These are phyloP conservation scores for Cerioporus squamosus DNA, from an alignment of 1,284 basidiomycete genomes.

Conservation along the genomic window DNA sequence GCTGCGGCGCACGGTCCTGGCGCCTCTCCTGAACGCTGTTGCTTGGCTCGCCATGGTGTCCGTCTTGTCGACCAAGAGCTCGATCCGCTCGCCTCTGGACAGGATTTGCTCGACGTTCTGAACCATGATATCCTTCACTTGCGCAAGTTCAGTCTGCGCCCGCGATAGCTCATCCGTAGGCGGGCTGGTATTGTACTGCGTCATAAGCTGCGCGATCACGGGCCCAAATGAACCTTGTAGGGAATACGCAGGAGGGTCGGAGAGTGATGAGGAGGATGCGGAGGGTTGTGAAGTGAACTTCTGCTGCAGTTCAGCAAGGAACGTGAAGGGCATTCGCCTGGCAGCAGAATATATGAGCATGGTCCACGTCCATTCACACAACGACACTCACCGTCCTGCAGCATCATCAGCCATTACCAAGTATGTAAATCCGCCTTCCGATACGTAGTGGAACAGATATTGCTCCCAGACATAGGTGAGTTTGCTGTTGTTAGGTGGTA, in stretches of 20 bases:
- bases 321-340: conserved; percentile 93
- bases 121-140: conserved; percentile 98
- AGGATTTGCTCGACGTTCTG: conserved; percentile 96
- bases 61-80: conserved; percentile 96
- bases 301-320: conserved; percentile 86
- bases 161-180: conserved; percentile 90
- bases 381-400: conserved; percentile 70
- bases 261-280: conserved; percentile 50
- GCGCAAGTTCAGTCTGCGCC: conserved; percentile 89
- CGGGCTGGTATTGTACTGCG: conserved; percentile 88
- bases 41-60: conserved; percentile 95
- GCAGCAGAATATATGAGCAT: background rate
- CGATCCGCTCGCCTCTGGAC: conserved; percentile 92
- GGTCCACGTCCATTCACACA: background rate
- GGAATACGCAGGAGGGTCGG: conserved; percentile 57
- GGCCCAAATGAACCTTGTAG: conserved; percentile 75
- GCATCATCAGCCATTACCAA: conserved; percentile 94
- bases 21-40: conserved; percentile 93
- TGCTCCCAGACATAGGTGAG: conserved; percentile 96
- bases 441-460: conserved; percentile 95
- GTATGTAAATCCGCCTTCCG: conserved; percentile 84
- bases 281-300: conserved; percentile 72
- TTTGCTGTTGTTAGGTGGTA: conserved; percentile 93
- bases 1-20: conserved; percentile 83
- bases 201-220: conserved; percentile 73